phyloP scores from a whole-genome alignment of 1,139 yeast genomes.

The Geotrichum bryndzae region DNA sequence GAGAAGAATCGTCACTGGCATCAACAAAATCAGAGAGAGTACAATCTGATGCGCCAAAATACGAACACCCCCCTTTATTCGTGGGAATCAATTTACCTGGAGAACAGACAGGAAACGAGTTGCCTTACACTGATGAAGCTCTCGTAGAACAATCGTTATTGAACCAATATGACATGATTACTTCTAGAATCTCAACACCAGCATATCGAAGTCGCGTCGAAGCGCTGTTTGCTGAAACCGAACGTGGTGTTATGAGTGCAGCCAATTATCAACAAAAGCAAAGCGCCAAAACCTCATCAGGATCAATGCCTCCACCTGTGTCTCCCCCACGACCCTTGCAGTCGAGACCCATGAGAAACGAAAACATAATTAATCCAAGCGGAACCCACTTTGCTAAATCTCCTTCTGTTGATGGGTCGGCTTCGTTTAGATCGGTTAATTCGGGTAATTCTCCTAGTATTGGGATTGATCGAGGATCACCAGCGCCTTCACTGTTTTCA shows the following conservation, averaged over 20 bases:
- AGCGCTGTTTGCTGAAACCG: slow-evolving; percentile 25
- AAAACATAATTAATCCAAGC: not conserved
- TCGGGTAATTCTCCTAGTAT: slow-evolving; percentile 4
- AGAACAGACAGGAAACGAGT: slow-evolving; percentile 30
- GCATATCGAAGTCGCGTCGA: slow-evolving; percentile 31
- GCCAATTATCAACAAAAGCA: slow-evolving; percentile 5
- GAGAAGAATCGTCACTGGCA: slow-evolving; percentile 9
- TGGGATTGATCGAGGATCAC: slow-evolving; percentile 14
- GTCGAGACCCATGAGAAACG: slow-evolving; percentile 8
- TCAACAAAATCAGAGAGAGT: slow-evolving; percentile 5
- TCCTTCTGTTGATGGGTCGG: slow-evolving; percentile 15
- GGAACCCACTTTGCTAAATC: slow-evolving; percentile 7
- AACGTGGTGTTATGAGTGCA: slow-evolving; percentile 12
- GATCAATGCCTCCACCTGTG: slow-evolving; percentile 7
- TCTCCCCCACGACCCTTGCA: slow-evolving; percentile 10
- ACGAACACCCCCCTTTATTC: slow-evolving; percentile 25
- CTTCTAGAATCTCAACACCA: slow-evolving; percentile 34
- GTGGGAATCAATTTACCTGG: slow-evolving; percentile 37
- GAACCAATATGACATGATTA: slow-evolving; percentile 37
- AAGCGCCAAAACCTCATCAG: not conserved
- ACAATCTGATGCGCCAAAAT: slow-evolving; percentile 4
- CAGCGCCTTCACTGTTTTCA: slow-evolving; percentile 16
- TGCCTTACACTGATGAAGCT: slow-evolving; percentile 31
- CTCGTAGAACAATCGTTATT: slow-evolving; percentile 21
- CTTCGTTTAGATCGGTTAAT: slow-evolving; percentile 11